Percentiles rank a stretch among this genome's conserved stretches.
Conservation (phyloP, 176 grass and related monocot genomes). For the Panicum miliaceum region DNA sequence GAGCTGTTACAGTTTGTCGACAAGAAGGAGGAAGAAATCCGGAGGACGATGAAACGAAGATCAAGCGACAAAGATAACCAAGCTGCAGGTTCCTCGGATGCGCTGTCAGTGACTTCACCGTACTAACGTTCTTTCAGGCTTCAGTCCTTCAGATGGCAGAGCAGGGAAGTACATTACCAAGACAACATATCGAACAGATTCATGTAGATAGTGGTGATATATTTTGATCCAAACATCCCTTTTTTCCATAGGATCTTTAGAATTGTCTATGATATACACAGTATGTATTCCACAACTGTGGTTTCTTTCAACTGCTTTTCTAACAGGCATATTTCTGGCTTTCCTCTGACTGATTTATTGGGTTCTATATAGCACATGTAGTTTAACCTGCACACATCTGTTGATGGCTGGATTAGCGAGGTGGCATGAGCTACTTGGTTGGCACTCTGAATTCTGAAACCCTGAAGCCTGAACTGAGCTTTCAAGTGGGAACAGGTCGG, state of each 20-base stretch:
- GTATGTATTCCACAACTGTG: slow-evolving; percentile 3
- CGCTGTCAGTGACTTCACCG: slow-evolving; percentile 15
- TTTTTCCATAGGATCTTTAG: slow-evolving; percentile 21
- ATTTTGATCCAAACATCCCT: slow-evolving; percentile 32
- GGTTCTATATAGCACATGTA: neutral
- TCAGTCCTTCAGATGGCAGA: slow-evolving; percentile 32
- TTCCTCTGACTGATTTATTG: neutral
- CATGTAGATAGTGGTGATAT: slow-evolving; percentile 40
- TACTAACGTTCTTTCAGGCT: neutral
- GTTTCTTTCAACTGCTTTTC: neutral
- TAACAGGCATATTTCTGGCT: neutral
- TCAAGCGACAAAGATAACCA: slow-evolving; percentile 62
- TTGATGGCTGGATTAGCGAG: neutral
- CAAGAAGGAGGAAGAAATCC: slow-evolving; percentile 61
- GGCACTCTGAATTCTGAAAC: neutral
- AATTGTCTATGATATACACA: neutral
- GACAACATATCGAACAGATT: neutral
- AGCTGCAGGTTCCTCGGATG: slow-evolving; percentile 29
- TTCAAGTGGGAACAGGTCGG: slow-evolving; percentile 19
- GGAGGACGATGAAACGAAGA: slow-evolving; percentile 46
- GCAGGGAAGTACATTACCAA: neutral
- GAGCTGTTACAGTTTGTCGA: slow-evolving; percentile 68
- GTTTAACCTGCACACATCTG: neutral
- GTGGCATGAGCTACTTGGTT: neutral
- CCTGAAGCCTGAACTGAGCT: neutral